Evolutionary conservation across 2,329 filamentous ascomycete species (phyloP).

Genomic region (Paecilomyces dactylethromorphus): DNA sequence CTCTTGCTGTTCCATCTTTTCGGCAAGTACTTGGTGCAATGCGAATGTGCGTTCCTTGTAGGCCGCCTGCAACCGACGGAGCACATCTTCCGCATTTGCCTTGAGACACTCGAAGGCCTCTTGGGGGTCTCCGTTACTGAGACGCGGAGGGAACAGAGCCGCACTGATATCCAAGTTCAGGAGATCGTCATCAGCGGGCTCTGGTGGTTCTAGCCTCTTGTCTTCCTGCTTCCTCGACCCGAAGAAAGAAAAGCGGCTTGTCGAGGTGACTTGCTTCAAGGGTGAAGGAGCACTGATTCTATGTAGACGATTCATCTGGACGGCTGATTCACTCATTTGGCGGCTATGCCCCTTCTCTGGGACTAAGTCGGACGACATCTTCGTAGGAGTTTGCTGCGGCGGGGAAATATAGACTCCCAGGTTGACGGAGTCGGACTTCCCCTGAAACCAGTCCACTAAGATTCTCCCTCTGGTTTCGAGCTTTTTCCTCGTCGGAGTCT

Average conservation of each 20-base stretch:
- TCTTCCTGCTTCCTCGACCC: conserved; percentile 27
- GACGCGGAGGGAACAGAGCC: conserved; percentile 48
- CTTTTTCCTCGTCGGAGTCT: conserved; percentile 7
- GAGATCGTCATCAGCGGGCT: conserved; percentile 46
- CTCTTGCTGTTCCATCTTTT: conserved; percentile 53
- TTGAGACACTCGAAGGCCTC: conserved; percentile 52
- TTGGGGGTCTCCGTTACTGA: conserved; percentile 43
- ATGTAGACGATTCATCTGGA: conserved; percentile 16
- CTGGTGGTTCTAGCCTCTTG: conserved; percentile 19
- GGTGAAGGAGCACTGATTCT: conserved; percentile 23
- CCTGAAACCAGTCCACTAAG: conserved; percentile 49
- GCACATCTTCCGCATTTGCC: conserved; percentile 48
- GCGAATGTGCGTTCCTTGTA: conserved; percentile 48
- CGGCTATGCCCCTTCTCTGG: conserved; percentile 9
- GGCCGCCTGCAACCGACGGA: conserved; percentile 49
- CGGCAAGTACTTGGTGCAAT: conserved; percentile 46
- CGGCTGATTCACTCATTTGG: conserved; percentile 9
- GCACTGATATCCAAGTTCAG: conserved; percentile 49
- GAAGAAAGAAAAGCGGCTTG: conserved; percentile 39
- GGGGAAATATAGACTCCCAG: conserved; percentile 32
- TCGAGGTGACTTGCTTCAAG: conserved; percentile 26
- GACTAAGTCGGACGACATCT: conserved; percentile 10
- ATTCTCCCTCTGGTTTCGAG: conserved; percentile 25
- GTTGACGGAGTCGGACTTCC: conserved; percentile 44
- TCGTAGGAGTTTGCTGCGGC: conserved; percentile 12